Base-by-base conservation (phyloP, 495 filamentous ascomycete genomes). In the Margaritispora aquatica region DNA sequence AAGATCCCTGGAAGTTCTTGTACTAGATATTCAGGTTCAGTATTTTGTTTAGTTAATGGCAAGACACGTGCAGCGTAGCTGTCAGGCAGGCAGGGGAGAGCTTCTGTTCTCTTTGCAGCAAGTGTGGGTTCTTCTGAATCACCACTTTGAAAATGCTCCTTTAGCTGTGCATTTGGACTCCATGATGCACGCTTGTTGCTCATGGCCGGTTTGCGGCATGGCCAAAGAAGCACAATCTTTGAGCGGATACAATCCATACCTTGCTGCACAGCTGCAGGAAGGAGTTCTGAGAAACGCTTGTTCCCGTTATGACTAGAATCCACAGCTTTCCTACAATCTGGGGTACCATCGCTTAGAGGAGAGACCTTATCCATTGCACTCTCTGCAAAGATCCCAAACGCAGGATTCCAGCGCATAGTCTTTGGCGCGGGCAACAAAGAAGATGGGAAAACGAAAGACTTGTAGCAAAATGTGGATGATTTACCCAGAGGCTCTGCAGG, bases 1-100 rank as follows among this genome's bases (percentile, higher is more conserved):
- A 98, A 98, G 55, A 98, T 98, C 27, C 63, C 63, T 9, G 63
- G 31, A 20, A 60, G 53, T 41, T 34, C 51, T 46, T 63, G 61
- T 24, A 26, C 54, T 67, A 51, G 24, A 41, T 8, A 3, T 3
- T 8, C 17, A 44, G 38, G 19, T 44, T 44, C 19, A 44, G 38
- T 44, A 44, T 44, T 44, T 3, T 17, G 4, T 44, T 44, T 17
- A 44, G 29, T 5, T 5, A 44, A 44, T 17, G 38, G 19, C 38
- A 17, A 44, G 38, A 15, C 19, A 17, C 38, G 38, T 17, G 38
- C 10, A n/a, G 19, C 17, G 3, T 15, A 44, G 38, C 19, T 44
- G 11, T 52, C 17, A 52, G 31, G 8, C 24, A 29, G 15, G 27
- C 50, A 29, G 27, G 24, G 17, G 13, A 26, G 22, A 4, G 50